phyloP scores from a whole-genome alignment of 73 alveolate genomes.

The Durusdinium trenchii region DNA sequence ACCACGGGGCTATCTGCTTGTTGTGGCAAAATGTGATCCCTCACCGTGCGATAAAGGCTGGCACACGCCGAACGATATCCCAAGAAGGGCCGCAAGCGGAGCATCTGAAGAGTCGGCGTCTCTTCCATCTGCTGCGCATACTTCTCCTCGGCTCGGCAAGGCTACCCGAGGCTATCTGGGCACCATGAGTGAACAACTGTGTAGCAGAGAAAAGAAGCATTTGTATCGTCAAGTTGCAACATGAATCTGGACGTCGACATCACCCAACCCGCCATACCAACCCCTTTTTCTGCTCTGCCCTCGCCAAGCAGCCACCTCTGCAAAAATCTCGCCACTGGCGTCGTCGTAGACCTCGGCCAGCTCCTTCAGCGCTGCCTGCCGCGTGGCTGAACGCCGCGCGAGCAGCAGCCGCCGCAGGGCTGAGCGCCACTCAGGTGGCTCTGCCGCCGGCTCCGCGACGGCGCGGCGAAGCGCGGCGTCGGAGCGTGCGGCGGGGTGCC shows the following conservation, averaged over 20 bases:
- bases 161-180: too few relatives aligned
- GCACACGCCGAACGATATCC: slow-evolving; percentile 75
- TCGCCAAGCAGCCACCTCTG: too few relatives aligned
- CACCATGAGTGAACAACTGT: too few relatives aligned
- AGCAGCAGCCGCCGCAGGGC: slow-evolving; percentile 41
- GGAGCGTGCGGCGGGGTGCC: background rate
- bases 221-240: too few relatives aligned
- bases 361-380: slow-evolving; percentile 25
- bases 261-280: too few relatives aligned
- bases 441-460: slow-evolving; percentile 10
- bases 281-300: too few relatives aligned
- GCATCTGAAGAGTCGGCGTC: background rate
- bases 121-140: background rate
- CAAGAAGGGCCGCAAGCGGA: slow-evolving; percentile 74
- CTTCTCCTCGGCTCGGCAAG: too few relatives aligned
- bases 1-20: slow-evolving; percentile 52
- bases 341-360: slow-evolving; percentile 44
- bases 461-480: background rate
- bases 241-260: too few relatives aligned
- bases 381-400: background rate
- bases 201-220: too few relatives aligned
- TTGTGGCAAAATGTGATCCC: slow-evolving; percentile 34
- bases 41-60: slow-evolving; percentile 52
- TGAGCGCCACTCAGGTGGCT: background rate
- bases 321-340: slow-evolving; percentile 6